Conservation (phyloP, 345 rosid species). For the Lagerstroemia speciosa region DNA sequence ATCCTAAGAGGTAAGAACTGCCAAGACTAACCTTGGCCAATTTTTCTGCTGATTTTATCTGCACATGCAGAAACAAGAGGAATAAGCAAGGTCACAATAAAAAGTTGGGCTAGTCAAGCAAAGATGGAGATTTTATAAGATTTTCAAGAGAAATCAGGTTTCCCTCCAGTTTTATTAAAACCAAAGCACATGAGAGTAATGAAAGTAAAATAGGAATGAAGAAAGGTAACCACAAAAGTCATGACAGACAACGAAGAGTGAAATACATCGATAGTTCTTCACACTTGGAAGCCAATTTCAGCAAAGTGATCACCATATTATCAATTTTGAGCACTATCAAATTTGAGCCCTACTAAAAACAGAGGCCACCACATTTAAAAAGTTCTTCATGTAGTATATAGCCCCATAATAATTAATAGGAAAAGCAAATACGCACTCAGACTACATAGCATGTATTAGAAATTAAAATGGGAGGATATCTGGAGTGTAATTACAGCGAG, state of each 20-base stretch:
- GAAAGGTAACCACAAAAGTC: neutral
- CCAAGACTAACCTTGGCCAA: slow-evolving; percentile 52
- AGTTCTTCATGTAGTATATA: neutral
- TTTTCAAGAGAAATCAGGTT: neutral
- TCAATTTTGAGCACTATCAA: neutral
- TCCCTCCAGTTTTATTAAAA: neutral
- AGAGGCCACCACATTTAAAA: neutral
- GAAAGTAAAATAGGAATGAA: neutral
- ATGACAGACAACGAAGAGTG: neutral
- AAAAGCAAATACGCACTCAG: neutral
- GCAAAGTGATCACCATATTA: neutral
- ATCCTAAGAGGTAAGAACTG: neutral
- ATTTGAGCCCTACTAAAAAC: neutral
- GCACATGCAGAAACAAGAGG: slow-evolving; percentile 18
- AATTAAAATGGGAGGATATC: slow-evolving; percentile 11
- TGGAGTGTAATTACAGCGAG: slow-evolving; percentile 60
- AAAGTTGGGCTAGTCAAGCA: neutral
- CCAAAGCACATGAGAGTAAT: neutral
- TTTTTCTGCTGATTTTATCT: slow-evolving; percentile 58
- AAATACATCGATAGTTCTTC: neutral
- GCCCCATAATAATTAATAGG: neutral
- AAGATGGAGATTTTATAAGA: neutral
- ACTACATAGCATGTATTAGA: neutral
- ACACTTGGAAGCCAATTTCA: neutral
- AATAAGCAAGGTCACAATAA: neutral